phyloP scores from a whole-genome alignment of 169 alveolate species.

The Theileria equi region DNA sequence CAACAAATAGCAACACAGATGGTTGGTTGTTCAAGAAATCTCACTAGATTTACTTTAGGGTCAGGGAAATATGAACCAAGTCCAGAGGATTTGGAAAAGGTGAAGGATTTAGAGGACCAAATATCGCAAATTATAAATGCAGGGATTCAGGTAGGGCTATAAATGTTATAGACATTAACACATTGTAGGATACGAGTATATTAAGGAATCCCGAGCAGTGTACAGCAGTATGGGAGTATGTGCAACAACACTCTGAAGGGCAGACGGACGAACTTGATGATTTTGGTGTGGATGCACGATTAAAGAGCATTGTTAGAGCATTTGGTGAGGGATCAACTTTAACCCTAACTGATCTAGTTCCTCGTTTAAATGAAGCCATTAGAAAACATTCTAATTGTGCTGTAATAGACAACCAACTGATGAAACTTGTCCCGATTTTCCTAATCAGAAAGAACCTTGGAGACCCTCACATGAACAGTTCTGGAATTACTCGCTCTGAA shows the following conservation, averaged over 20 bases:
- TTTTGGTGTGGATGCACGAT: conserved; percentile 37
- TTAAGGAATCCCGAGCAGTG: conserved; percentile 37
- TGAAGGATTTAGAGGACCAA: conserved; percentile 44
- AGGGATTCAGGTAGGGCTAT: conserved; percentile 46
- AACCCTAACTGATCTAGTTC: conserved; percentile 10
- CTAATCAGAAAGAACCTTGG: conserved; percentile 48
- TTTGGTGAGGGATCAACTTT: conserved; percentile 52
- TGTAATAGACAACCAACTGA: conserved; percentile 1
- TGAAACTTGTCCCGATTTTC: conserved; percentile 20
- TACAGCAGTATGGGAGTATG: conserved; percentile 31
- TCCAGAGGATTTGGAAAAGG: no score
- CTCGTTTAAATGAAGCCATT: conserved; percentile 11
- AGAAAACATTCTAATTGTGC: conserved; percentile 5
- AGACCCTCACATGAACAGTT: conserved; percentile 12
- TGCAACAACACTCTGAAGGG: conserved; percentile 6
- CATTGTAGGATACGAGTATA: conserved; percentile 54
- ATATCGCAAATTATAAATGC: conserved; percentile 47
- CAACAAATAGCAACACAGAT: no score
- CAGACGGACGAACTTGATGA: conserved; percentile 17
- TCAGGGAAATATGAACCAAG: no score
- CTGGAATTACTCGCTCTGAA: conserved; percentile 22
- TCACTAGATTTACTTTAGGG: no score
- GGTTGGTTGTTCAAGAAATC: no score
- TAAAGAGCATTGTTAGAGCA: conserved; percentile 38
- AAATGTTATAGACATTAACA: not conserved